phyloP scores from a whole-genome alignment of 1,284 basidiomycete species.

The Puccinia hordei region DNA sequence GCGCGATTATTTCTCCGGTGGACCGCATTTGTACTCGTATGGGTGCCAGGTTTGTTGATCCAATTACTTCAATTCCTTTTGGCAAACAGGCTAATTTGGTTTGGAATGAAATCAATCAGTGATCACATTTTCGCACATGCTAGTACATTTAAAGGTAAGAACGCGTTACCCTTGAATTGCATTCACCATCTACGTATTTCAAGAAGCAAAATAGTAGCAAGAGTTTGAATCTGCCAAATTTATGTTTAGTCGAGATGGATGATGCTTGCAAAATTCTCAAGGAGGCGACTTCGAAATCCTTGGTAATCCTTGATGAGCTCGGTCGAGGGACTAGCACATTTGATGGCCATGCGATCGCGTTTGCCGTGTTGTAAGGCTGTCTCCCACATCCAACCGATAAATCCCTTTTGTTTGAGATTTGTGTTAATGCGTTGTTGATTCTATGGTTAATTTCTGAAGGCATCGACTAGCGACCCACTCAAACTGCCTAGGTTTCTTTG shows the following conservation, averaged over 20 bases:
- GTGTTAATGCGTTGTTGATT: neutral
- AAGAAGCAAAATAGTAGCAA: constrained; percentile 9
- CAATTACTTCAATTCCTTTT: neutral
- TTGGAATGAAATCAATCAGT: constrained; percentile 64
- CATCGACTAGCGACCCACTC: constrained; percentile 89
- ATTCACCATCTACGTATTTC: neutral
- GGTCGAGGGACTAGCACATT: constrained; percentile 62
- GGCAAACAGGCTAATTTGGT: constrained; percentile 22
- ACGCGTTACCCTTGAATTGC: neutral
- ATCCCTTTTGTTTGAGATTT: constrained; percentile 47
- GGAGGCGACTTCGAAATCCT: constrained; percentile 81
- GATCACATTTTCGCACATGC: constrained; percentile 51
- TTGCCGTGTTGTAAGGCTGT: constrained; percentile 42
- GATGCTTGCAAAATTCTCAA: constrained; percentile 63
- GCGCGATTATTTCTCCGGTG: constrained; percentile 80
- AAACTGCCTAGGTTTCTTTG: constrained; percentile 70
- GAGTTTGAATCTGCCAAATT: constrained; percentile 67
- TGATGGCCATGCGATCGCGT: constrained; percentile 31
- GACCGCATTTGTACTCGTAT: constrained; percentile 95
- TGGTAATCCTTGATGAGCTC: constrained; percentile 84
- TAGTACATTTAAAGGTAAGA: constrained; percentile 50
- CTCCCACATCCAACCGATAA: neutral
- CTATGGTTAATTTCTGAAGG: constrained; percentile 71
- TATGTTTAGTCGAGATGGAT: constrained; percentile 93
- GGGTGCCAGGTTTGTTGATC: constrained; percentile 71